A percentile compares a stretch with the other conserved stretches of the same genome.
phyloP scores from a whole-genome alignment of 768 basidiomycete genomes.

The Mycena kentingensis region DNA sequence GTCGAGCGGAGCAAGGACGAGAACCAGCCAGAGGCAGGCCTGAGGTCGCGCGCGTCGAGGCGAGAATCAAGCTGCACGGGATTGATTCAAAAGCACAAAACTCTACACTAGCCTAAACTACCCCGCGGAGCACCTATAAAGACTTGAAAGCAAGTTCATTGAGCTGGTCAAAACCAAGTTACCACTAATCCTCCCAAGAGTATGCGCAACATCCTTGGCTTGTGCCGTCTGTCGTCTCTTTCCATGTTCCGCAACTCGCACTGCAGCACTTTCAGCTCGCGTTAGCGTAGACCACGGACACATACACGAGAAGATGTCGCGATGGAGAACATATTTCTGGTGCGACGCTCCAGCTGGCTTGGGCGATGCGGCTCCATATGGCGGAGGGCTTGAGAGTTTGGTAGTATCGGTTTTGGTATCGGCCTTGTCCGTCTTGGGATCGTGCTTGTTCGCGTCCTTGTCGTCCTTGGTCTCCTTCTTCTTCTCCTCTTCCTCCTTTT shows the following conservation, averaged over 20 bases:
- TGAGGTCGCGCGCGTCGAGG: too few relatives aligned
- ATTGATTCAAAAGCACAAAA: neutral
- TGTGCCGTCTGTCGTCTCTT: constrained; percentile 67
- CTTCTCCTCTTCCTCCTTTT: constrained; percentile 54
- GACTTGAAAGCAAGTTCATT: neutral
- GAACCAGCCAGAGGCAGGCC: constrained; percentile 1
- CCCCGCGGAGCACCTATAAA: constrained; percentile 16
- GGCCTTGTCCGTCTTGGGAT: constrained; percentile 32
- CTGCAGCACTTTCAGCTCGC: constrained; percentile 30
- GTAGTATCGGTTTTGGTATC: constrained; percentile 28
- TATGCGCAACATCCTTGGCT: constrained; percentile 66
- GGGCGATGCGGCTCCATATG: constrained; percentile 35
- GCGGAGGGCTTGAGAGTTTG: constrained; percentile 31
- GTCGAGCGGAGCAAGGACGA: neutral
- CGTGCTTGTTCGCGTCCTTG: constrained; percentile 38
- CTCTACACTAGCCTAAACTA: constrained; percentile 9
- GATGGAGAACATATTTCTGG: constrained; percentile 78
- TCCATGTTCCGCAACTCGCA: constrained; percentile 77
- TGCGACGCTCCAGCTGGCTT: constrained; percentile 51
- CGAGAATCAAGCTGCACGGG: too few relatives aligned
- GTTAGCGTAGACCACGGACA: constrained; percentile 9
- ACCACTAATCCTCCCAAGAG: too few relatives aligned
- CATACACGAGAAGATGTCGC: constrained; percentile 70
- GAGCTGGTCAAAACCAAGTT: neutral
- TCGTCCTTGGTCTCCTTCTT: constrained; percentile 42